Base-by-base conservation (phyloP, 352 stramenopile species). In the Pythium sp. region DNA sequence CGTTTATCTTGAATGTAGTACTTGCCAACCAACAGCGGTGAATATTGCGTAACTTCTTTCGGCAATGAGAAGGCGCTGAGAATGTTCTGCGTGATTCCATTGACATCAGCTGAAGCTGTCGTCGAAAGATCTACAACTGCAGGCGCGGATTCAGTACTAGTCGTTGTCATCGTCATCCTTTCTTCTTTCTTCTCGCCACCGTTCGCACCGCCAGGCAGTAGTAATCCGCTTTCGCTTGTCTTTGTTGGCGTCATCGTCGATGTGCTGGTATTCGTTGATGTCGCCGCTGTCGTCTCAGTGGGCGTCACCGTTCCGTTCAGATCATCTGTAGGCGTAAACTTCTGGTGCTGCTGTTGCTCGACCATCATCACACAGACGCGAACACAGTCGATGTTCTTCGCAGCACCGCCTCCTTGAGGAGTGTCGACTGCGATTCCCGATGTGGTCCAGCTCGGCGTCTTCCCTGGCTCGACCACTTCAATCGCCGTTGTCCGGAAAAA, bases 1-100 rank as follows among this genome's bases (percentile, higher is more conserved):
- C 76, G 81, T 61, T 92, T 93, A 67, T 94, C 86, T 73, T 92
- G 81, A 18, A 94, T 89, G 69, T 87, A 93, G 70, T 94, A 94
- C 68, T 92, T 93, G 28, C 86, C 86, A 11, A 93, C 77, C 9
- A 94, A 69, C 18, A 94, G 68, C 28, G 86, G 86, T 32, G 86
- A 84, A 34, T 89, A 92, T 65, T 93, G 80, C 14, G 87, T 69
- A 26, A 87, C 78, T 65, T 92, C 80, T 26, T 76, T 76, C 24
- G 81, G 72, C 43, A 94, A 8, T 68, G 57, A 2, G 67, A 65
- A 57, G 70, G 73, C 12, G 46, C 60, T 63, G 28, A 43, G 34
- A 22, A 46, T 36, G 12, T 32, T 58, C 24, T 46, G 46, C 24
- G 38, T 43, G 2, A 14, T 58, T 47, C 41, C 55, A 3, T 54